These are phyloP conservation scores for Prunus armeniaca DNA, from an alignment of 306 rosid species.

Conservation along the genomic window DNA sequence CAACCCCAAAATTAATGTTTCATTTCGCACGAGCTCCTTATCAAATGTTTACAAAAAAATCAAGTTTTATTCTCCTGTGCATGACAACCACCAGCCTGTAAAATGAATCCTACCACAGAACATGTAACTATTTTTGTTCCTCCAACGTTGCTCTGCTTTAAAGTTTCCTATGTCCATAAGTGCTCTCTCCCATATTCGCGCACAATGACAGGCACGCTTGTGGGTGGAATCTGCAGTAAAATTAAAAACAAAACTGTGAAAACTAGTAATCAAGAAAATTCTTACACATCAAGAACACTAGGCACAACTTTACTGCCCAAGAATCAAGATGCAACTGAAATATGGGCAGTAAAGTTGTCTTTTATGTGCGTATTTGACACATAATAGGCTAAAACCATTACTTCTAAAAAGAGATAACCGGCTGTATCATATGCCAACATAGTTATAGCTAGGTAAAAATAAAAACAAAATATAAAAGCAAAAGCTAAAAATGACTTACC, in stretches of 20 bases:
- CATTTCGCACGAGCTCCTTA: background rate
- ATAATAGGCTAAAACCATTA: background rate
- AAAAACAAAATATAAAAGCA: background rate
- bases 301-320: background rate
- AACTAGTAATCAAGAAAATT: background rate
- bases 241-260: background rate
- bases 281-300: background rate
- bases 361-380: too few relatives aligned
- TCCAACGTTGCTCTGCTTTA: background rate
- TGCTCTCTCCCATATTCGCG: constrained; percentile 68
- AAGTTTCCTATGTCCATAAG: constrained; percentile 34
- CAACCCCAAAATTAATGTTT: background rate
- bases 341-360: too few relatives aligned
- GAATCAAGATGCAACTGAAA: too few relatives aligned
- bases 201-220: constrained; percentile 85
- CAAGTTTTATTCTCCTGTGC: background rate
- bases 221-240: constrained; percentile 67
- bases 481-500: constrained; percentile 41
- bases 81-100: background rate
- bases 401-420: background rate
- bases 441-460: background rate
- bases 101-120: background rate
- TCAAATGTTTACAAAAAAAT: background rate
- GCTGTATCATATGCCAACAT: background rate
- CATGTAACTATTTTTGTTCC: background rate